Percentiles rank a stretch among this genome's conserved stretches.
phyloP scores from a whole-genome alignment of 768 basidiomycete species.

The Dioszegia crocea region DNA sequence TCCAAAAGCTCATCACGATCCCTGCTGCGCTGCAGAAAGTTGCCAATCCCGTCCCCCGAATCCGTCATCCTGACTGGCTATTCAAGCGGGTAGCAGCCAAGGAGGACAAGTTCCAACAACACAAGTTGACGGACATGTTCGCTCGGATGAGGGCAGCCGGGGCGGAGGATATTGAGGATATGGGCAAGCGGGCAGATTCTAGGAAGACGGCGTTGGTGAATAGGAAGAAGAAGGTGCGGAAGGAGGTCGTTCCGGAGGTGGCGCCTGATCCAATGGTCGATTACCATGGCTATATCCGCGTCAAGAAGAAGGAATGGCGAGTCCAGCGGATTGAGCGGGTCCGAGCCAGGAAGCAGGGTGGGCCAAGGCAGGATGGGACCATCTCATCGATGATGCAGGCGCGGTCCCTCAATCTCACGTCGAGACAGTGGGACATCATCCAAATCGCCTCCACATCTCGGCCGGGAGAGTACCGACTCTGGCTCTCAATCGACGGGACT shows the following conservation, averaged over 20 bases:
- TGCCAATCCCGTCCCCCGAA: constrained; percentile 88
- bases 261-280: constrained; percentile 62
- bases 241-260: constrained; percentile 51
- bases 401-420: constrained; percentile 54
- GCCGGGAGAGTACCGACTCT: constrained; percentile 77
- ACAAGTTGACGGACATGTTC: constrained; percentile 96
- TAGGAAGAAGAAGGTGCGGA: constrained; percentile 55
- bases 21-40: constrained; percentile 98
- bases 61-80: constrained; percentile 96
- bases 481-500: constrained; percentile 77
- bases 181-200: constrained; percentile 30
- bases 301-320: constrained; percentile 74
- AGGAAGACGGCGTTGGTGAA: constrained; percentile 52
- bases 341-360: constrained; percentile 30
- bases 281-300: constrained; percentile 73
- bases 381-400: constrained; percentile 70
- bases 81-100: constrained; percentile 81
- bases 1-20: constrained; percentile 98
- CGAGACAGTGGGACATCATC: constrained; percentile 82
- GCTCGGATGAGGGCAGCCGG: constrained; percentile 47
- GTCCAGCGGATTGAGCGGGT: constrained; percentile 55
- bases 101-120: constrained; percentile 96
- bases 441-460: constrained; percentile 71
- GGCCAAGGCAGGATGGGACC: constrained; percentile 47
- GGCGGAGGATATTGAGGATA: constrained; percentile 63